Evolutionary conservation across 495 filamentous ascomycete genomes (phyloP), one percentile per base, ranked within the genome.

Genomic region (Penicillium nucicola): DNA sequence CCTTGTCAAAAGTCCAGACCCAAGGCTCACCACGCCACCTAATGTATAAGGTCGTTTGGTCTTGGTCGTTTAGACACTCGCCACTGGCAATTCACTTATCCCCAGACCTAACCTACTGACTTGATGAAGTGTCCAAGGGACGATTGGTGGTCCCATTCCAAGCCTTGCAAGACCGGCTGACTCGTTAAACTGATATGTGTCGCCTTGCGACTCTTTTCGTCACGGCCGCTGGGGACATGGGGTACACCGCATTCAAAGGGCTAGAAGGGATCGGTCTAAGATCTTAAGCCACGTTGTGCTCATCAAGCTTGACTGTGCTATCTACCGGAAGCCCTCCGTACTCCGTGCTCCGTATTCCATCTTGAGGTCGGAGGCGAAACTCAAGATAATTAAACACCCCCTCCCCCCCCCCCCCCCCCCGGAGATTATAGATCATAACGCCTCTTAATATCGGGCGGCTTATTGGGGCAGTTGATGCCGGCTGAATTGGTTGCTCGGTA

Each of bases 131-230:
- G 61, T 65, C 58, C 45, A 52, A 59, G 39, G 39, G 19, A 34
- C 34, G 30, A 36, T 30, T 31, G 61, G 61, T 65, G 61, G 61
- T 47, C 47, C 44, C 45, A 49, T 40, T 52, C 40, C 40, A 13
- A 28, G 13, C 18, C 47, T 48, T 36, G 28, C 23, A 40, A 30
- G 52, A 45, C 61, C 61, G 52, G 58, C 49, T 64, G 61, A 64
- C 61, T 62, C 30, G 52, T 42, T 45, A 36, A 23, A 51, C 52
- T 32, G 45, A 46, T 30, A 53, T 43, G 43, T 42, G 39, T 58
- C 55, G 47, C 57, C 45, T 56, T 56, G 53, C 52, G 55, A 34
- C 61, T 65, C 62, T 57, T 62, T 55, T 50, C 55, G 61, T 56
- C 58, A 58, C 55, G 52, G 58, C 51, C 45, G 15, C 33, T 39